phyloP scores from a whole-genome alignment of 257 asterid genomes.

The Pogostemon cablin region DNA sequence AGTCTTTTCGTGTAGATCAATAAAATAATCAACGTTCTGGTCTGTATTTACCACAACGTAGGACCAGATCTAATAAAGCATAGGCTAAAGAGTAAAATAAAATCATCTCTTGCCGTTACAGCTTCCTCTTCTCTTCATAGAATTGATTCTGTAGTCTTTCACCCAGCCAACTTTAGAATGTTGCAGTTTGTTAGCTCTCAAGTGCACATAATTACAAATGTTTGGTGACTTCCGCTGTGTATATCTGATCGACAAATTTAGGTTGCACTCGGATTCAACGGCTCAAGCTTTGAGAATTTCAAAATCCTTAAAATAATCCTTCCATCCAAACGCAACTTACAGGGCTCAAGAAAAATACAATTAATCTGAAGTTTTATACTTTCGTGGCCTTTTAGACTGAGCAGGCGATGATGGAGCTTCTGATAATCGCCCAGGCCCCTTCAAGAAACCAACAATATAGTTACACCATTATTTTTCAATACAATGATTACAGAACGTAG shows the following conservation, averaged over 20 bases:
- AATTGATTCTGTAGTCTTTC: not conserved
- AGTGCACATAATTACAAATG: not conserved
- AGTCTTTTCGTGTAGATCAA: not conserved
- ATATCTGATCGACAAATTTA: not conserved
- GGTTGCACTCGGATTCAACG: not conserved
- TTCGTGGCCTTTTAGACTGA: slow-evolving; percentile 84
- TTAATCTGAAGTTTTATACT: slow-evolving; percentile 67
- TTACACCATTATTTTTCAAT: slow-evolving; percentile 19
- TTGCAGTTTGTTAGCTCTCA: slow-evolving; percentile 1
- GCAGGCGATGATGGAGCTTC: slow-evolving; percentile 93
- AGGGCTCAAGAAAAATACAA: not conserved
- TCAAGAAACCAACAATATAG: slow-evolving; percentile 30
- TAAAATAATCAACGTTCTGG: not conserved
- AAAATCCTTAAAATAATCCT: not conserved
- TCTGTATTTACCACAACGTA: no score
- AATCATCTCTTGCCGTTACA: no score
- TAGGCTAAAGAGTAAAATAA: no score
- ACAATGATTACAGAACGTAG: not conserved
- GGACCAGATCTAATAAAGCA: no score
- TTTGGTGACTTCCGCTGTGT: not conserved
- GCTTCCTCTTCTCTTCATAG: not conserved
- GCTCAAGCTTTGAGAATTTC: not conserved
- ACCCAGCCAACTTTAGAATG: not conserved
- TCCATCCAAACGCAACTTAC: slow-evolving; percentile 3
- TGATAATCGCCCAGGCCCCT: slow-evolving; percentile 76